A percentile compares a stretch with the other conserved stretches of the same genome.
Evolutionary conservation across 345 rosid species (phyloP).

Genomic region (Eucalyptus dawsonii): DNA sequence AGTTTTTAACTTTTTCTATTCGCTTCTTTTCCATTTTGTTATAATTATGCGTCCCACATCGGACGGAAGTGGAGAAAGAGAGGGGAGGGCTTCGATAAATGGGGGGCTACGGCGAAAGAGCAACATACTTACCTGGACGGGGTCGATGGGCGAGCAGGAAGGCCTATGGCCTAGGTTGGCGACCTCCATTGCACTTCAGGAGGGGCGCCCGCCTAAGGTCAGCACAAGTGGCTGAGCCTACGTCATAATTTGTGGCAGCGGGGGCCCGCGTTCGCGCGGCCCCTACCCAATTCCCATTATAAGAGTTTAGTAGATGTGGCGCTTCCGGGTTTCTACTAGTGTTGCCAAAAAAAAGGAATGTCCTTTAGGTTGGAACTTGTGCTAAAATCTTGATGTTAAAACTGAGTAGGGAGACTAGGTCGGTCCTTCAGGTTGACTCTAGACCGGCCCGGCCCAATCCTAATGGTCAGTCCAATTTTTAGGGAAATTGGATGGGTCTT

Average conservation of each 20-base stretch:
- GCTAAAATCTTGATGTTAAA: no score
- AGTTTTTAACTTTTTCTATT: no score
- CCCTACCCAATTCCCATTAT: accelerated
- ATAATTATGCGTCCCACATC: not conserved
- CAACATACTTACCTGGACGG: slow-evolving; percentile 4
- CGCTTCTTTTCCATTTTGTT: not conserved
- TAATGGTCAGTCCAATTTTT: no score
- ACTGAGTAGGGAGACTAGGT: no score
- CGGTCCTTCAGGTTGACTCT: no score
- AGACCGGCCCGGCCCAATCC: no score
- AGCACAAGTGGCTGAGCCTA: not conserved
- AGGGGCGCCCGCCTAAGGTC: slow-evolving; percentile 8
- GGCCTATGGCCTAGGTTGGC: slow-evolving; percentile 1
- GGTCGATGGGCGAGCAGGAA: not conserved
- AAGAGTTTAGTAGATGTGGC: accelerated
- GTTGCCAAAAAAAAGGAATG: no score
- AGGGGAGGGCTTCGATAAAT: not conserved
- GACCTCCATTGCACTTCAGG: not conserved
- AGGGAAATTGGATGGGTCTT: no score
- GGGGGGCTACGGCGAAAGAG: accelerated
- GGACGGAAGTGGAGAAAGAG: not conserved
- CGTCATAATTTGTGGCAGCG: slow-evolving; percentile 6
- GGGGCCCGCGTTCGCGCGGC: slow-evolving; percentile 5
- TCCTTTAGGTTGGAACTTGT: accelerated
- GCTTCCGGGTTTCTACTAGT: accelerated